phyloP scores from a whole-genome alignment of 2,329 filamentous ascomycete species.

The Daldinia sp. region DNA sequence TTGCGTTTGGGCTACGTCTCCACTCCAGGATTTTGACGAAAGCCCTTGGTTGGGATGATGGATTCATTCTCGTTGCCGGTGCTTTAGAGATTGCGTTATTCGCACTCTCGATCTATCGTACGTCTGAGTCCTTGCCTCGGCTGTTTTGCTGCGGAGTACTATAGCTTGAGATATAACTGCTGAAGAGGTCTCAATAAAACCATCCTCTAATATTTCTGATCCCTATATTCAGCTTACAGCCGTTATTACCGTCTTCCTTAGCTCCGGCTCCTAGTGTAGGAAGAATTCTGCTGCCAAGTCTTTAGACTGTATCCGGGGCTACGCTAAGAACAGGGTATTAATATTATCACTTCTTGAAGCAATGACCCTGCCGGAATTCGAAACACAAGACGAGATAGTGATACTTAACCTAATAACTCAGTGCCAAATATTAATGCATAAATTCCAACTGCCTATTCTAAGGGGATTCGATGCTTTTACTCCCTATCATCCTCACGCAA shows the following conservation, averaged over 20 bases:
- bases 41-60: conserved; percentile 36
- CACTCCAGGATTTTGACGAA: conserved; percentile 27
- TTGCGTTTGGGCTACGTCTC: conserved; percentile 29
- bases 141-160: background rate
- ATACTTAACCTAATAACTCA: background rate
- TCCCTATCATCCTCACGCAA: no score
- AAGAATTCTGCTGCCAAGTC: background rate
- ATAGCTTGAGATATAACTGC: background rate
- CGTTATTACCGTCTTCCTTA: background rate
- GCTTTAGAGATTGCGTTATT: conserved; percentile 10
- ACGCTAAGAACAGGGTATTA: background rate
- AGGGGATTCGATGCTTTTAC: no score
- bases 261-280: background rate
- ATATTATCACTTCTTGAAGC: background rate
- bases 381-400: background rate
- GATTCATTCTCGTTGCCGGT: conserved; percentile 24
- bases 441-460: no score
- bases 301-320: background rate
- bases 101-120: conserved; percentile 22
- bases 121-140: background rate
- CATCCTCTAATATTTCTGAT: background rate
- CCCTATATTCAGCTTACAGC: background rate
- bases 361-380: background rate
- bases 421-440: background rate
- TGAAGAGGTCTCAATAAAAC: background rate